Percentiles rank a stretch among this genome's conserved stretches.
phyloP scores from a whole-genome alignment of 73 alveolate genomes.

The Uronychia binucleata region DNA sequence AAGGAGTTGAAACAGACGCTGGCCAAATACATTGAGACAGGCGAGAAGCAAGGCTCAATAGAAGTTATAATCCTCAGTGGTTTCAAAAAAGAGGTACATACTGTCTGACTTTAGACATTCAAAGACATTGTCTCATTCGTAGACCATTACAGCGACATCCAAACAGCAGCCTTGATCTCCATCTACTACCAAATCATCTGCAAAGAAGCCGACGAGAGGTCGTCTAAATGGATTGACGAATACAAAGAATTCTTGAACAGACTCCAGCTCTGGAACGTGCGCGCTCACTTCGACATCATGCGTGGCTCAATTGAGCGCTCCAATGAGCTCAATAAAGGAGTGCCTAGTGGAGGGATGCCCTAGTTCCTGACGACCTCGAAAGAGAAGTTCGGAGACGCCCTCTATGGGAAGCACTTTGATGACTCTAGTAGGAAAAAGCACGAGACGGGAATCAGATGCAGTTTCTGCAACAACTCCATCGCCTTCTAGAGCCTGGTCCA shows the following conservation, averaged over 20 bases:
- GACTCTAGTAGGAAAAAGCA: not conserved
- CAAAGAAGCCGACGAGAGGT: not conserved
- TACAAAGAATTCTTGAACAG: constrained; percentile 1
- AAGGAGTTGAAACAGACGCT: not conserved
- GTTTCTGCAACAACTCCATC: not conserved
- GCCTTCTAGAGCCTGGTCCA: not conserved
- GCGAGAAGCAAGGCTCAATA: not conserved
- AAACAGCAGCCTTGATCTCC: not conserved
- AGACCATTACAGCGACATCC: not conserved
- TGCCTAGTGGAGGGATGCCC: too few species aligned
- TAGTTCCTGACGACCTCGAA: too few species aligned
- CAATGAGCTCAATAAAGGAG: not conserved
- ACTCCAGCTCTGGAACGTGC: not conserved
- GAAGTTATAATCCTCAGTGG: not conserved
- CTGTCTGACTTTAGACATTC: not conserved
- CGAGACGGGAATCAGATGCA: not conserved
- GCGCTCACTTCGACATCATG: constrained; percentile 1
- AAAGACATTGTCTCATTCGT: not conserved
- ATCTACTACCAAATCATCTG: not conserved
- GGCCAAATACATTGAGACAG: not conserved
- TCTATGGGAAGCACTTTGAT: not conserved
- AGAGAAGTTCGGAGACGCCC: too few species aligned
- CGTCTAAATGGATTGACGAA: not conserved
- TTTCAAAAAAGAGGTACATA: not conserved
- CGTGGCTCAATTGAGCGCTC: not conserved